Percentiles rank a stretch among this genome's conserved stretches.
Conservation (phyloP, 768 basidiomycete species). For the Piloderma croceum region DNA sequence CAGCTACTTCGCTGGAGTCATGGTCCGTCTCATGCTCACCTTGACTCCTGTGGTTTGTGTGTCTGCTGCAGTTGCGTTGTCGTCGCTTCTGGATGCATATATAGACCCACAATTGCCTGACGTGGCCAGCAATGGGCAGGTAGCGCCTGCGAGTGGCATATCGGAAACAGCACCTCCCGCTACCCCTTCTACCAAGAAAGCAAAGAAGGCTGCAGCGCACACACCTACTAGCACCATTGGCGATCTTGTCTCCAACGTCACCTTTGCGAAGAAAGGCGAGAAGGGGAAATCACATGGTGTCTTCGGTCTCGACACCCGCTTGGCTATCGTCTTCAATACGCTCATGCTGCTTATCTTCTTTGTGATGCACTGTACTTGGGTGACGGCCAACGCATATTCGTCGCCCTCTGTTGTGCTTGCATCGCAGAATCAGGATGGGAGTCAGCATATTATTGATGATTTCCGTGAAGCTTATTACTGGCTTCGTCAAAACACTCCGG, state of each 20-base stretch:
- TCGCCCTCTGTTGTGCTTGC: conserved; percentile 96
- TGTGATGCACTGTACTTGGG: conserved; percentile 95
- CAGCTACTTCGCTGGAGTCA: conserved; percentile 98
- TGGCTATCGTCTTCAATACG: conserved; percentile 69
- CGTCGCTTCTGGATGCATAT: conserved; percentile 82
- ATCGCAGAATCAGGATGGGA: conserved; percentile 73
- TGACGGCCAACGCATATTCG: conserved; percentile 90
- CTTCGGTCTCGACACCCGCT: conserved; percentile 79
- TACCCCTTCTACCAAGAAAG: conserved; percentile 45
- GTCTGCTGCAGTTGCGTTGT: conserved; percentile 84
- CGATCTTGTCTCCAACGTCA: conserved; percentile 38
- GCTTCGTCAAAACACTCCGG: conserved; percentile 90
- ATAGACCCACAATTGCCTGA: conserved; percentile 78
- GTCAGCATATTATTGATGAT: conserved; percentile 94
- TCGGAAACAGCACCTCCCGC: conserved; percentile 23
- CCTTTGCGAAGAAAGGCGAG: conserved; percentile 31
- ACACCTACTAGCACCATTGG: conserved; percentile 29
- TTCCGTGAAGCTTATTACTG: conserved; percentile 99
- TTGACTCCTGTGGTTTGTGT: conserved; percentile 97
- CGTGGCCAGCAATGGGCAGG: too few relatives aligned
- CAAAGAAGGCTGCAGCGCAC: conserved; percentile 44
- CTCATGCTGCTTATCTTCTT: conserved; percentile 81
- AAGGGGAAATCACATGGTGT: conserved; percentile 52
- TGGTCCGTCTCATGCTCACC: conserved; percentile 98
- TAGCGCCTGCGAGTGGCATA: conserved; percentile 10